Evolutionary conservation across 495 filamentous ascomycete genomes (phyloP), one percentile per base, ranked within the genome.

Genomic region (Penicillium cataractarum): DNA sequence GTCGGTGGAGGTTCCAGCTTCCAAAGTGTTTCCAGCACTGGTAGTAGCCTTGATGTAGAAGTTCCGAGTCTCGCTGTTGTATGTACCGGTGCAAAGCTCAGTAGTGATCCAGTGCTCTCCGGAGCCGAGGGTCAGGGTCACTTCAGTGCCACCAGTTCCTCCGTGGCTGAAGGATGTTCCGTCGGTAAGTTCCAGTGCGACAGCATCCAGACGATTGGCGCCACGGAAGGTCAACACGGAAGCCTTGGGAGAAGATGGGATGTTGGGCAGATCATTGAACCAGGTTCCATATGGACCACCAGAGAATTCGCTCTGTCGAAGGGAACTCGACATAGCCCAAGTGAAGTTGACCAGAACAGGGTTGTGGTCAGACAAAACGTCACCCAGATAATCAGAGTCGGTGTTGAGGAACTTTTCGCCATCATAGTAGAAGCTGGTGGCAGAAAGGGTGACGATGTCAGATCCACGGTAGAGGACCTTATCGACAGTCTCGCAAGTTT

Each of bases 291-390:
- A 72, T 0, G 80, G 74, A 12, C 85, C 85, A 48, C 86, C 86
- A 46, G 74, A 82, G 64, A 83, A 76, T 31, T 75, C 71, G 31
- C 79, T 83, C 61, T 82, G 74, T 17, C 80, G 75, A 44, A 84
- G 69, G 2, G 67, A 65, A 4, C 60, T 53, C 2, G 76, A 76
- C 9, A 75, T 61, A 7, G 74, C 62, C 82, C 83, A 89, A 44
- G 76, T 74, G 58, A 88, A 84, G 57, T 82, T 81, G 0, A 82
- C 81, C 5, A 76, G 68, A 33, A 89, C 71, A 0, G 86, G 85
- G 63, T 88, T 87, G 55, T 89, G 86, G 65, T 89, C 86, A 6
- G 82, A 84, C 27, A 90, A 75, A 9, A 88, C 72, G 32, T 57
- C 57, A 6, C 66, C 66, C 7, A 66, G 39, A 39, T 66, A 69